A percentile compares a stretch with the other conserved stretches of the same genome.
Evolutionary conservation across 2,329 filamentous ascomycete genomes (phyloP).

Genomic region (Fusarium irregulare): DNA sequence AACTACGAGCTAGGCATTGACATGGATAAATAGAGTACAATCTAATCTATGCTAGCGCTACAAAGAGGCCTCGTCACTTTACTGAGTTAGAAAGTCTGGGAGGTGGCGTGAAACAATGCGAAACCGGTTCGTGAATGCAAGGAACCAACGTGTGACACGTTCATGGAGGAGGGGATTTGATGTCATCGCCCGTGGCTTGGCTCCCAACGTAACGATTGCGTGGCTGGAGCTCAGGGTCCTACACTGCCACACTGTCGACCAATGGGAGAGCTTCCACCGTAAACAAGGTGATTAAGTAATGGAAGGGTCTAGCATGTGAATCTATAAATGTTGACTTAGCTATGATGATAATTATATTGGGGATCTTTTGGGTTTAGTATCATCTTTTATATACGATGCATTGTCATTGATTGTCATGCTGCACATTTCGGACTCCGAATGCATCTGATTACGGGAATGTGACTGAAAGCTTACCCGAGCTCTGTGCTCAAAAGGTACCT

Average conservation of each 20-base stretch:
- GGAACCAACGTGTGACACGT: constrained; percentile 23
- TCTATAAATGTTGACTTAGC: not conserved
- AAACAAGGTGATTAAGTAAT: constrained; percentile 2
- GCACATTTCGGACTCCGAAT: constrained; percentile 29
- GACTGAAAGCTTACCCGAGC: constrained; percentile 25
- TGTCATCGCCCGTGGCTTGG: constrained; percentile 44
- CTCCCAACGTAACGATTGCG: constrained; percentile 21
- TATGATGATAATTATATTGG: not conserved
- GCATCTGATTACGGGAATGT: constrained; percentile 12
- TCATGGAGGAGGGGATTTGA: constrained; percentile 24
- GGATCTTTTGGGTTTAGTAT: too few species aligned
- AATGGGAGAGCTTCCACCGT: constrained; percentile 5
- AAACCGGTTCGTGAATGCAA: constrained; percentile 36
- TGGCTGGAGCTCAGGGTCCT: constrained; percentile 33
- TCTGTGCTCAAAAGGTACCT: not conserved
- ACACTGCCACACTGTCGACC: constrained; percentile 36
- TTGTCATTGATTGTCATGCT: not conserved
- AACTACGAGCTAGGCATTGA: not conserved
- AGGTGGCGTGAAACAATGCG: constrained; percentile 33
- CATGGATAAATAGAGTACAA: not conserved
- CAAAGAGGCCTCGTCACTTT: constrained; percentile 41
- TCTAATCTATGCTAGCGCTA: not conserved
- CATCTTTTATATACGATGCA: not conserved
- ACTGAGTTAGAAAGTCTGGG: not conserved
- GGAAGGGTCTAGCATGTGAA: not conserved